phyloP scores from a whole-genome alignment of 1,284 basidiomycete genomes.

The Boletellus dicymbophilus region DNA sequence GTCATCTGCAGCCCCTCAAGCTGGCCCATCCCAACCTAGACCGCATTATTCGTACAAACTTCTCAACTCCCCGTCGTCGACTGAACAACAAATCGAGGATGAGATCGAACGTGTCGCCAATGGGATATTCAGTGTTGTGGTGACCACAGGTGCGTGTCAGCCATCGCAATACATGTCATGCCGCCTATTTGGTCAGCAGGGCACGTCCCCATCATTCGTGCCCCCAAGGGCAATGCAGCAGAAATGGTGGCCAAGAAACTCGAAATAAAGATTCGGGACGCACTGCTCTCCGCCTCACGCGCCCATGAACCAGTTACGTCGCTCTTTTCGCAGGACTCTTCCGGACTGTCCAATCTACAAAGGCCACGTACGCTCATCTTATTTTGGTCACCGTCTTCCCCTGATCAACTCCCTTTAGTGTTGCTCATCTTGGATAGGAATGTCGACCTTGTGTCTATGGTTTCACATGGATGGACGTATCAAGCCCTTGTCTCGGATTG shows the following conservation, averaged over 20 bases:
- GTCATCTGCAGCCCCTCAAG: conserved; percentile 34
- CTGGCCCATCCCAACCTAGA: conserved; percentile 36
- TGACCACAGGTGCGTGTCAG: conserved; percentile 74
- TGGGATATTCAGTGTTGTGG: conserved; percentile 93
- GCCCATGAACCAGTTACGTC: conserved; percentile 53
- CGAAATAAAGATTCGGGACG: conserved; percentile 91
- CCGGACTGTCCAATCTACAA: conserved; percentile 74
- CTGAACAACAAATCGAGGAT: conserved; percentile 90
- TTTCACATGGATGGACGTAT: conserved; percentile 99
- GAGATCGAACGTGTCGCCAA: conserved; percentile 93
- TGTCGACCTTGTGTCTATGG: conserved; percentile 92
- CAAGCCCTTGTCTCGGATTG: conserved; percentile 99
- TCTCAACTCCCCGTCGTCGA: conserved; percentile 90
- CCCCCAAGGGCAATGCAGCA: conserved; percentile 94
- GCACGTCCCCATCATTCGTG: conserved; percentile 93
- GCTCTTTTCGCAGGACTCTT: conserved; percentile 73
- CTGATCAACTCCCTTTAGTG: conserved; percentile 50
- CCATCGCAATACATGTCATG: not conserved
- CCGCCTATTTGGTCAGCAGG: conserved; percentile 47
- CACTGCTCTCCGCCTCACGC: conserved; percentile 80
- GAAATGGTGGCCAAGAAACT: conserved; percentile 98
- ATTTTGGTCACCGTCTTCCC: not conserved
- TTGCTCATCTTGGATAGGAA: conserved; percentile 95
- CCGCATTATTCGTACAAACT: conserved; percentile 71
- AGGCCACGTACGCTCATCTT: conserved; percentile 67